Conservation (phyloP, 2,329 filamentous ascomycete genomes). For the Dactylellina cionopaga region DNA sequence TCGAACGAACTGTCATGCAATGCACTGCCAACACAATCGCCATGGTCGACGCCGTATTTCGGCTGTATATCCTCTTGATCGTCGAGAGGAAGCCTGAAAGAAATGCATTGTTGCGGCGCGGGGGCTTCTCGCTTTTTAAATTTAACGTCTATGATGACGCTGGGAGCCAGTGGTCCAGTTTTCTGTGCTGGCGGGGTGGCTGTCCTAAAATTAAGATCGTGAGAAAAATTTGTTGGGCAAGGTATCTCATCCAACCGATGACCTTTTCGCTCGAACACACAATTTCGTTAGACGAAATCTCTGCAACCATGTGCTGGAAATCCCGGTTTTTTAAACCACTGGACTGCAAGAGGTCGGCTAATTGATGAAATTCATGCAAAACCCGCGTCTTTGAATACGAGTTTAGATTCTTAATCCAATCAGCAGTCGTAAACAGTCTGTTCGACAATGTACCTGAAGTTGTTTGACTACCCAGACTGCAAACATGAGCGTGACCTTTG, state of each 20-base stretch:
- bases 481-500: neutral
- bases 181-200: constrained; percentile 14
- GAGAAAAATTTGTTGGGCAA: constrained; percentile 50
- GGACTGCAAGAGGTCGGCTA: neutral
- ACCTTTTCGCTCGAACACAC: constrained; percentile 28
- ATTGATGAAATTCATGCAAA: constrained; percentile 3
- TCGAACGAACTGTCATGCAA: constrained; percentile 17
- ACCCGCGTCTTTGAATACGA: neutral
- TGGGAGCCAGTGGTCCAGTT: constrained; percentile 7
- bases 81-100: constrained; percentile 5
- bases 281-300: constrained; percentile 32
- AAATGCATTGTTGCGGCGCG: neutral
- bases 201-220: constrained; percentile 52
- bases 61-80: constrained; percentile 40
- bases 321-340: neutral
- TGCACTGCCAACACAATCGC: constrained; percentile 50
- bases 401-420: constrained; percentile 10
- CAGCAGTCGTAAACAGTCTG: neutral
- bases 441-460: constrained; percentile 6
- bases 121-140: constrained; percentile 30
- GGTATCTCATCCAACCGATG: constrained; percentile 50
- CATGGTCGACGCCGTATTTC: constrained; percentile 28
- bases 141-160: too few relatives aligned
- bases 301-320: constrained; percentile 13
- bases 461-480: constrained; percentile 4